Evolutionary conservation across 768 basidiomycete genomes (phyloP), one percentile per base, ranked within the genome.

Genomic region (Trametes elegans): DNA sequence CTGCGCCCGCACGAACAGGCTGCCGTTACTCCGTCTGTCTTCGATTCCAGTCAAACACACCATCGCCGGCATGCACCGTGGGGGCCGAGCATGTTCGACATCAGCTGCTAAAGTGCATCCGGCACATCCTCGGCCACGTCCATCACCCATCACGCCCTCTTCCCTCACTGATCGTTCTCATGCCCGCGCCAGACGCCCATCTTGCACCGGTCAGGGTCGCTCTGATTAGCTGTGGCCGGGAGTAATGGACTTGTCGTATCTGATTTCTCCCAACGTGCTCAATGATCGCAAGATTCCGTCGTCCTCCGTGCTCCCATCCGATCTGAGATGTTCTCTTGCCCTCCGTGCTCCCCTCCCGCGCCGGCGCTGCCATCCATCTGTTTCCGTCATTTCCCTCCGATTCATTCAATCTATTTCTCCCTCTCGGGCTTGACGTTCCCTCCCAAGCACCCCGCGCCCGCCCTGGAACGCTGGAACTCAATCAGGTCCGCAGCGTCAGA

Each of bases 201-300:
- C 49, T 29, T 27, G 44, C 35, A 38, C 50, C 49, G 38, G 49
- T 58, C 61, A 62, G 57, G 57, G 61, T 62, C 61, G 57, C 40
- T 36, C 49, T 58, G 61, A 62, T 62, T 55, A 62, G 60, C 57
- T 58, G 57, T 62, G 61, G 55, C 49, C 53, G 52, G 46, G 47
- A 53, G 57, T 43, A 58, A 58, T 45, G 52, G 16, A 27, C 40
- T 39, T 49, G 54, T 54, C 52, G 57, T 59, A 49, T 53, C 57
- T 59, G 57, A 50, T 40, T 47, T 35, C 45, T 19, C 44, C 24
- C 45, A 32, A 24, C 40, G 38, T 28, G 32, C 34, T 57, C n/a
- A n/a, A n/a, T n/a, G 55, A 49, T 57, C 18, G 23, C 48, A 6
- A 38, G 48, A 55, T 55, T 42, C 53, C 55, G 35, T 32, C 38